Conservation (phyloP, 441 rosid species). For the Populus hybrid region DNA sequence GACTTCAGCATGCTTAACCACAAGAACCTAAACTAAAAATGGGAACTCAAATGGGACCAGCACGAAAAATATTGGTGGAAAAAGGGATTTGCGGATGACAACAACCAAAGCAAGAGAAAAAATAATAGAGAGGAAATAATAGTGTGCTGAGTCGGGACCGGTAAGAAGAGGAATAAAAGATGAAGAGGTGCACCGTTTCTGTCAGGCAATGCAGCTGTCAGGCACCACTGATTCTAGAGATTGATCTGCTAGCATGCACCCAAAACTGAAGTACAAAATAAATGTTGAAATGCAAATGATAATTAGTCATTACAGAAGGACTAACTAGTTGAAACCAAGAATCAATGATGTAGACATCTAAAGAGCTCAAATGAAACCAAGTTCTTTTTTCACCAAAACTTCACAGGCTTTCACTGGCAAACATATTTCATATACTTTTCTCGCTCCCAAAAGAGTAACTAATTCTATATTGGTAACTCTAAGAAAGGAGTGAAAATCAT, state of each 20-base stretch:
- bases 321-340: background rate
- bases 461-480: background rate
- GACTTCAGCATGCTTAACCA: background rate
- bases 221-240: background rate
- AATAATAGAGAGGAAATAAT: background rate
- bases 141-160: background rate
- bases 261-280: constrained; percentile 4
- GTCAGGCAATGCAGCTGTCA: background rate
- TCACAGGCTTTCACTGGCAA: background rate
- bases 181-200: background rate
- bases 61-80: background rate
- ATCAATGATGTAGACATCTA: background rate
- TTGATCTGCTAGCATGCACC: constrained; percentile 11
- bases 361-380: background rate
- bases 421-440: background rate
- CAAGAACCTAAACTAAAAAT: background rate
- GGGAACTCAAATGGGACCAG: background rate
- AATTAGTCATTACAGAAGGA: background rate
- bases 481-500: background rate
- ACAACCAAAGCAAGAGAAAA: background rate
- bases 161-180: background rate
- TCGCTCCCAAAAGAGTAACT: background rate
- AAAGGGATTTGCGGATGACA: background rate
- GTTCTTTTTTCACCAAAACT: background rate
- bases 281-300: background rate